Base-by-base conservation (phyloP, 257 asterid genomes). In the Nicotiana noctiflora region DNA sequence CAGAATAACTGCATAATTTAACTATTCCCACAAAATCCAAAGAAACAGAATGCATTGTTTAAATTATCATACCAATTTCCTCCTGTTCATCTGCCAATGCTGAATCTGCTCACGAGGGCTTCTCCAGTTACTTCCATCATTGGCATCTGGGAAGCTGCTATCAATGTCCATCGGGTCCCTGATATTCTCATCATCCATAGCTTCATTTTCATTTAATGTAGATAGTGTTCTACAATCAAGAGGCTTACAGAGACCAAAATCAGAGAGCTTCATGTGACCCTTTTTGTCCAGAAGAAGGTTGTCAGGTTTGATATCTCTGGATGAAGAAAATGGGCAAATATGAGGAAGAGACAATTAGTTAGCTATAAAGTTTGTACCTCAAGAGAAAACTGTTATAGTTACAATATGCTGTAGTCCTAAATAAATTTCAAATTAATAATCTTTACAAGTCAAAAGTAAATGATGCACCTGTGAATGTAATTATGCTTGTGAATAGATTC, bases 41-140 rank as follows among this genome's bases (percentile, higher is more conserved):
- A n/a, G 63, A 19, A 57, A 57, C 10, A 57, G 63, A 57, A 19
- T 19, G 2, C 29, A 63, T 52, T 76, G 53, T 40, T 11, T 12
- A 12, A 70, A 44, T 44, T 44, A 12, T 6, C 34, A 44, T 70
- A 84, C 87, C 44, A 85, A 84, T 70, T 46, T 85, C 83, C 88
- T 85, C 77, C 88, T 82, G 60, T 85, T 85, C 74, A 72, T 85
- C 85, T 85, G 88, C 88, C 87, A 84, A 83, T 81, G 87, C 77
- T 86, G 88, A 61, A 86, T 80, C 75, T 82, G 86, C 80, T 86
- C 88, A 63, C 85, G 89, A 62, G 85, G 89, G 37, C 37, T 70
- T 70, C 52, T 70, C 59, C 77, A 70, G 59, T 70, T 70, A 70
- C 27, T 70, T 44, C 59, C 77, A 70, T 70, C 77, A 70, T 70